Evolutionary conservation across 257 asterid genomes (phyloP).

Genomic region (Anisodus tanguticus): DNA sequence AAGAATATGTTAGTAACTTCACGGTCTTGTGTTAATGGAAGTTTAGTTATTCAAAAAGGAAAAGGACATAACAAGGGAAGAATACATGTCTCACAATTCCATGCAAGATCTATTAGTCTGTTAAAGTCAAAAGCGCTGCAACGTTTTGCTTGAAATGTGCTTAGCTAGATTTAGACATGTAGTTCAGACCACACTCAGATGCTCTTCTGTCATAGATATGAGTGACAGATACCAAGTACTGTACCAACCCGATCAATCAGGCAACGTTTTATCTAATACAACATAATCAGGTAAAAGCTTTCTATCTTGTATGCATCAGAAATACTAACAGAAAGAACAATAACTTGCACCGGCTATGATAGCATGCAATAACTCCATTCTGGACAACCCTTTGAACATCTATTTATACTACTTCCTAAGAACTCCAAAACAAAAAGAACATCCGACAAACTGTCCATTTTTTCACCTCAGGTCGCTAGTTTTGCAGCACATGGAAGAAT

Average conservation of each 20-base stretch:
- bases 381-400: background rate
- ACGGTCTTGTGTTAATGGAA: background rate
- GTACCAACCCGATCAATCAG: background rate
- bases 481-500: background rate
- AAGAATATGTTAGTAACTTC: constrained; percentile 16
- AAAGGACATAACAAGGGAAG: background rate
- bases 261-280: background rate
- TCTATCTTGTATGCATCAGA: background rate
- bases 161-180: background rate
- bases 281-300: background rate
- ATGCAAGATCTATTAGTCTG: background rate
- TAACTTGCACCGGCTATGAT: background rate
- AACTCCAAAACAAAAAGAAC: background rate
- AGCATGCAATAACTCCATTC: background rate
- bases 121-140: background rate
- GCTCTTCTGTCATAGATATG: background rate
- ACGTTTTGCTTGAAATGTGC: background rate
- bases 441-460: background rate
- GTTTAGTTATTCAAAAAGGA: background rate
- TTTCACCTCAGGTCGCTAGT: background rate
- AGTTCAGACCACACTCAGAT: background rate
- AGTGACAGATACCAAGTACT: background rate
- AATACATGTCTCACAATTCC: background rate
- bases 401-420: background rate
- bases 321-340: background rate